Percentiles rank a stretch among this genome's conserved stretches.
phyloP scores from a whole-genome alignment of 2,329 filamentous ascomycete genomes.

The Eutypella sp. region DNA sequence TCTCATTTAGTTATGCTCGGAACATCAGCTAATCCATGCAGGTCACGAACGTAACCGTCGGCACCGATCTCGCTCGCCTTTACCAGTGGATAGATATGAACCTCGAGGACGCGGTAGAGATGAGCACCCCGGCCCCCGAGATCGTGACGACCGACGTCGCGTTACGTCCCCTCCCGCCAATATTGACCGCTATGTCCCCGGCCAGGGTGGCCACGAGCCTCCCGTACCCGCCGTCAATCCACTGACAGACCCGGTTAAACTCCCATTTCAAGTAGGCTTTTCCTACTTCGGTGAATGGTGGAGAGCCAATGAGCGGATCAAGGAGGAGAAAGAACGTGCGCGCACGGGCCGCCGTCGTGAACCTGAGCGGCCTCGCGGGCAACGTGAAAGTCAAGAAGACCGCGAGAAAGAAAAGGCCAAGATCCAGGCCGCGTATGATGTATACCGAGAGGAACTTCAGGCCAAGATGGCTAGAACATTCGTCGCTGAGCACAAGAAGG shows the following conservation, averaged over 20 bases:
- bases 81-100: conserved; percentile 70
- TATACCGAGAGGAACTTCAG: conserved; percentile 64
- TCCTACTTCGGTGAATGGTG: conserved; percentile 86
- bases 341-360: conserved; percentile 65
- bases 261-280: conserved; percentile 78
- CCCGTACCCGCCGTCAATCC: conserved; percentile 56
- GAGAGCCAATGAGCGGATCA: conserved; percentile 75
- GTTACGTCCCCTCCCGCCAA: conserved; percentile 60
- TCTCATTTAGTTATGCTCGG: background rate
- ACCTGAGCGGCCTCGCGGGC: conserved; percentile 55
- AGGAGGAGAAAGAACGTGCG: conserved; percentile 70
- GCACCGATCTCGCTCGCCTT: conserved; percentile 65
- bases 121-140: conserved; percentile 53
- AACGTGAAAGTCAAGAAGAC: conserved; percentile 63
- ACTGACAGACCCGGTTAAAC: conserved; percentile 63
- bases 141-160: conserved; percentile 54
- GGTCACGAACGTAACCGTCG: conserved; percentile 54
- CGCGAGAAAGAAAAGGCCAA: conserved; percentile 73
- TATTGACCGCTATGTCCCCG: conserved; percentile 82
- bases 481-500: conserved; percentile 85
- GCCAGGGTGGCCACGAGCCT: conserved; percentile 52
- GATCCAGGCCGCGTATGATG: conserved; percentile 66
- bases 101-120: conserved; percentile 62
- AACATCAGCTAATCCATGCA: conserved; percentile 27
- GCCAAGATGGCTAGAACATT: conserved; percentile 82